Base-by-base conservation (phyloP, 371 early-diverging fungal genomes). In the Rhizopus delemar region DNA sequence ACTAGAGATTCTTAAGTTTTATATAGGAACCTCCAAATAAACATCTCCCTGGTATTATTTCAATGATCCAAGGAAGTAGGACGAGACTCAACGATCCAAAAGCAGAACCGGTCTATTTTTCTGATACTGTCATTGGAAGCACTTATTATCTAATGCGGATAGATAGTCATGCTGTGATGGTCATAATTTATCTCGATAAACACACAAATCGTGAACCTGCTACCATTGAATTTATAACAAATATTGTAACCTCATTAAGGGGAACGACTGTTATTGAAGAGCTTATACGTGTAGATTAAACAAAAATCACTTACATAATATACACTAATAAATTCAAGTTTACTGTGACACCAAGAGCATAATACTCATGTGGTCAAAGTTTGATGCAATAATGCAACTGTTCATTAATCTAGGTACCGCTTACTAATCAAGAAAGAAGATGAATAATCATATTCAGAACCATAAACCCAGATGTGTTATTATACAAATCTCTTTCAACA, bases 1-100 rank as follows among this genome's bases (percentile, higher is more conserved):
- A 12, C 6, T 13, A 48, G 12, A 9, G 5, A 34, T 13, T 34
- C 4, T 32, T 38, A 22, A 2, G 6, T 28, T 29, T n/a, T 32
- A 3, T 1, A 43, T 59, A 86, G 83, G 79, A 81, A 52, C 69
- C 83, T 6, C 85, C 87, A 1, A 75, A 61, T 43, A 84, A 84
- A 15, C 84, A 86, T 68, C 63, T 84, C 56, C 87, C 87, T 8
- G 83, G 80, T 34, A 81, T 84, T 38, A 84, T 86, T 29, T 84
- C 87, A 1, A 86, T 86, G 28, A 82, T 86, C 53, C 83, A 85
- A 65, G 82, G 80, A 8, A 77, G 80, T 46, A 68, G 64, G 35
- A 69, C 56, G 53, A 78, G 77, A 33, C 66, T 83, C 4, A 77
- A 69, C 45, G 80, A 83, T 54, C 65, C 68, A 8, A 74, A 69